Base-by-base conservation (phyloP, 176 grass and related monocot genomes). In the Tillandsia fasciculata region DNA sequence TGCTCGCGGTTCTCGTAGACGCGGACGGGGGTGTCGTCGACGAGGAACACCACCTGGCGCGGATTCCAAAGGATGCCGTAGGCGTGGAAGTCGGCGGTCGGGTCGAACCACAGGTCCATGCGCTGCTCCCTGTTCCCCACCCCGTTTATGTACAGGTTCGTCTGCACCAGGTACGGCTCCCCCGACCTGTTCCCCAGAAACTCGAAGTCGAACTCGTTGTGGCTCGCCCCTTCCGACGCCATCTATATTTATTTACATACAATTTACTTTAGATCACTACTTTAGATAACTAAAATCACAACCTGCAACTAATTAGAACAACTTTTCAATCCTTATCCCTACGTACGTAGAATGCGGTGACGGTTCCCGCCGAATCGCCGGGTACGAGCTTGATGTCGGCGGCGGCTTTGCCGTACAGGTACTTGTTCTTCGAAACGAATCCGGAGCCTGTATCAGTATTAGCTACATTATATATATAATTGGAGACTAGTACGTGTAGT, bases 131-230 rank as follows among this genome's bases (percentile, higher is more conserved):
- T 77, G 82, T 99, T 86, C 56, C 94, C 94, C 0, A 83, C 68
- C 27, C 94, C 94, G 48, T 99, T 82, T 74, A 99, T 93, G 84
- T 99, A 99, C 13, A 99, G 84, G 77, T 99, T 99, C 1, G 94
- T 99, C 76, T 99, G 94, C 10, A 99, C 87, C 1, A 99, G 86
- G 80, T 99, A 99, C 4, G 94, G 94, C 75, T 99, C 89, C 8
- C 89, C 94, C 52, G 80, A 82, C 11, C 59, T 80, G 75, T 99
- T 99, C 26, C 94, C 94, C 69, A 99, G 69, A 72, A 99, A 99
- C 84, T 99, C 94, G 82, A 76, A 93, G 82, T 99, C 94, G 75
- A 99, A 99, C 84, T 99, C 94, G 77, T 99, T 90, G 82, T 99
- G 94, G 65, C 72, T 93, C 22, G 81, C 87, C 58, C 94, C 89